Percentiles rank a stretch among this genome's conserved stretches.
Evolutionary conservation across 208 protist genomes (phyloP).

Genomic region (Wallacemonas collosoma): DNA sequence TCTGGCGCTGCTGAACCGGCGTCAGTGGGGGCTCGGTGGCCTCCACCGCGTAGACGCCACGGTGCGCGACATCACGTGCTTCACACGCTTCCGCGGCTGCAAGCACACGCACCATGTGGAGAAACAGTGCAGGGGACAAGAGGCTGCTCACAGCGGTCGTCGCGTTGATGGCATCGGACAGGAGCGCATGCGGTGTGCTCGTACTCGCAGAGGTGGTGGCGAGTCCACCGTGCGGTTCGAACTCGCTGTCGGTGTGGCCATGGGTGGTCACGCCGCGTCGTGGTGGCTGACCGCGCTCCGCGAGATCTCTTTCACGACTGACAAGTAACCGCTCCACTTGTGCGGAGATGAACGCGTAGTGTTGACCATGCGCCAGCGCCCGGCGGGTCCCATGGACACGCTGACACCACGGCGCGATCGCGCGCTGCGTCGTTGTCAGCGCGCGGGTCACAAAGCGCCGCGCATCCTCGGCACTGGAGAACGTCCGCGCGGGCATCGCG

Average conservation of each 20-base stretch:
- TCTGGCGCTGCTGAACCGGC: not conserved
- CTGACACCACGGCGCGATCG: conserved; percentile 1
- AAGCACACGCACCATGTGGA: conserved; percentile 5
- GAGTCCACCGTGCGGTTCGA: not conserved
- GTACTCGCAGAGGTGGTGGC: not conserved
- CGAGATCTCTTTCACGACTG: not conserved
- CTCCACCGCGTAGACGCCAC: not conserved
- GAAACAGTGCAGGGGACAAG: conserved; percentile 2
- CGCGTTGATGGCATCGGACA: conserved; percentile 1
- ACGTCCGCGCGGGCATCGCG: not conserved
- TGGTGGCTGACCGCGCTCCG: too few relatives aligned
- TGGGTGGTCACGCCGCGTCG: too few relatives aligned
- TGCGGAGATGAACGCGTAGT: not conserved
- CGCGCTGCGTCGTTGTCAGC: not conserved
- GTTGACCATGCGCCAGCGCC: not conserved
- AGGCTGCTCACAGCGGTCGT: not conserved
- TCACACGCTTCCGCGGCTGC: not conserved
- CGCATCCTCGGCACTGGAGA: not conserved
- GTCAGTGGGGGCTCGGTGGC: not conserved
- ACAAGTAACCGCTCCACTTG: not conserved
- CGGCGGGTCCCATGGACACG: not conserved
- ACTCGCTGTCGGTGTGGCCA: too few relatives aligned
- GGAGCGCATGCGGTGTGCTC: not conserved
- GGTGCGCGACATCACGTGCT: not conserved
- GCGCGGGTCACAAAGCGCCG: not conserved